Base-by-base conservation (phyloP, 805 yeast genomes). In the Jamesozyma lodderae region DNA sequence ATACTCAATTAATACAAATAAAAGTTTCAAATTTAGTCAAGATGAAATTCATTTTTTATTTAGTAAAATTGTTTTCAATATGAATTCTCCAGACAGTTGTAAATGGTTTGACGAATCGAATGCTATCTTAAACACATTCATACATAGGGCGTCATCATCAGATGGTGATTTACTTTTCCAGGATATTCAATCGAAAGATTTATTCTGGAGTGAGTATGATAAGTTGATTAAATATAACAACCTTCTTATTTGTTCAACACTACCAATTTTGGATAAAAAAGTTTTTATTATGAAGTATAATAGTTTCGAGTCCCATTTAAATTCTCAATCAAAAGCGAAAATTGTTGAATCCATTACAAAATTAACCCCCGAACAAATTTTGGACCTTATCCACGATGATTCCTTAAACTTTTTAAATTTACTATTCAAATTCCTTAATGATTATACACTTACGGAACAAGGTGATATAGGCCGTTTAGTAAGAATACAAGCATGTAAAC, bases 401-500 rank as follows among this genome's bases (percentile, higher is more conserved):
- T 5, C 5, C 16, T 28, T 28, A 7, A 14, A 29, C 18, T 32
- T 22, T 14, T 13, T 14, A n/a, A 20, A 30, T n/a, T 9, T 17
- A n/a, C 13, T 32, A 14, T n/a, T 15, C 13, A 18, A 17, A 1
- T 70, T 74, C 24, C 57, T 90, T 11, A 79, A 80, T 44, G 96
- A 88, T 49, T 86, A 87, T 55, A 75, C 94, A 0, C 62, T 72
- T 2, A 82, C 90, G 0, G 74, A 75, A 20, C 81, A 84, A 51
- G 97, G 97, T 8, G 97, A 88, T 61, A 88, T 87, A n/a, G 97
- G 97, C 2, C 74, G 84, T 33, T 71, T 76, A 48, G 72, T 86
- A 1, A 63, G 97, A 33, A 45, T 53, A 1, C 68, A 79, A 0
- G 64, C 79, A 1, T 53, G 81, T 2, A 26, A 47, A 5, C 49